Evolutionary conservation across 371 early-diverging fungal species (phyloP).

Genomic region (Phascolomyces articulosus): DNA sequence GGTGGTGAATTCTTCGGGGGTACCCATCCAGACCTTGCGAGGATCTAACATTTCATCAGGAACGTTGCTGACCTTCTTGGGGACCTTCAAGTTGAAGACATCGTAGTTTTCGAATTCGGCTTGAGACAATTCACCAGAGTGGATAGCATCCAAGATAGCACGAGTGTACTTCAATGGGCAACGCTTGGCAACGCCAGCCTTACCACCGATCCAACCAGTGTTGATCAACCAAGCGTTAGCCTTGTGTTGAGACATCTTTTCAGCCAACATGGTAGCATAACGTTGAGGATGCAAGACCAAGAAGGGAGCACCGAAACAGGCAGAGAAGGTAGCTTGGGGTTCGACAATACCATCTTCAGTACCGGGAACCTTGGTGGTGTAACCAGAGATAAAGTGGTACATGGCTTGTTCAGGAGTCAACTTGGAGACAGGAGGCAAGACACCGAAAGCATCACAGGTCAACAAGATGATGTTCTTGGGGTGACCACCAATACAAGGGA

Average conservation of each 20-base stretch:
- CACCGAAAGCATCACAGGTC: constrained; percentile 97
- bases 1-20: constrained; percentile 59
- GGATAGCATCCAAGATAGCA: constrained; percentile 96
- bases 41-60: constrained; percentile 91
- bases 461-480: constrained; percentile 94
- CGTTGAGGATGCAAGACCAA: constrained; percentile 94
- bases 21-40: constrained; percentile 82
- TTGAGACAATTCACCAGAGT: constrained; percentile 85
- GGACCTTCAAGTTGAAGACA: constrained; percentile 87
- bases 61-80: constrained; percentile 76
- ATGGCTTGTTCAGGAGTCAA: constrained; percentile 88
- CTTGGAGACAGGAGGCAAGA: constrained; percentile 93
- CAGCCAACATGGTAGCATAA: constrained; percentile 94
- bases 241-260: constrained; percentile 86
- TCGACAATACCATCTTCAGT: constrained; percentile 95
- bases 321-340: constrained; percentile 91
- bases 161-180: constrained; percentile 94
- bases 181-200: constrained; percentile 88
- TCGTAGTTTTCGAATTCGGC: constrained; percentile 83
- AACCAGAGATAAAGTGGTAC: constrained; percentile 96
- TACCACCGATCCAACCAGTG: constrained; percentile 96
- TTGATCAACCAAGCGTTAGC: constrained; percentile 95
- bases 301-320: constrained; percentile 97
- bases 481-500: constrained; percentile 91
- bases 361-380: constrained; percentile 92